Conservation (phyloP, 305 asterid species). For the Rubia peregrina region DNA sequence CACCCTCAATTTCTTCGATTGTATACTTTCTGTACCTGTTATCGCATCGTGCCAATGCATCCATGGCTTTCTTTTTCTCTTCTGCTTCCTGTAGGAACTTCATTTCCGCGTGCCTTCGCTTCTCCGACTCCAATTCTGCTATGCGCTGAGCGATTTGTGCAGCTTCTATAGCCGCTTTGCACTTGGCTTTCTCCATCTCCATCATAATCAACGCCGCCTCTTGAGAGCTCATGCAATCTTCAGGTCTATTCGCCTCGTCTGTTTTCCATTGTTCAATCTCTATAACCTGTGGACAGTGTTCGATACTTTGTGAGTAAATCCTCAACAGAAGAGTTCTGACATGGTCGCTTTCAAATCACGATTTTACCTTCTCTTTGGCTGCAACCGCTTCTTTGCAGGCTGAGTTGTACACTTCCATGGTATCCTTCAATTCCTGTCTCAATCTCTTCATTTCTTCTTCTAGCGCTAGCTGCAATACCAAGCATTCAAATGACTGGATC, state of each 20-base stretch:
- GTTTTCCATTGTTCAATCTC: constrained; percentile 33
- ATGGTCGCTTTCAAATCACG: neutral
- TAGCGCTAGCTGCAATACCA: constrained; percentile 37
- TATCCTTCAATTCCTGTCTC: constrained; percentile 56
- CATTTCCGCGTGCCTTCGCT: constrained; percentile 27
- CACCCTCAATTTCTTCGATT: constrained; percentile 33
- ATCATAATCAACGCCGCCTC: constrained; percentile 46
- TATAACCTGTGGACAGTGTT: constrained; percentile 29
- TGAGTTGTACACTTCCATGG: constrained; percentile 42
- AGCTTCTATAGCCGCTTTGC: constrained; percentile 59
- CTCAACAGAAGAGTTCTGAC: neutral
- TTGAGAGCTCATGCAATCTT: constrained; percentile 34
- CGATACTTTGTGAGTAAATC: neutral
- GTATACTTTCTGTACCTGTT: constrained; percentile 27
- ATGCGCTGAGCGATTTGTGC: constrained; percentile 48
- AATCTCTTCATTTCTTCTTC: constrained; percentile 69
- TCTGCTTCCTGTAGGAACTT: constrained; percentile 22
- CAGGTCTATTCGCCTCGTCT: constrained; percentile 34
- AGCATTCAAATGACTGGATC: neutral
- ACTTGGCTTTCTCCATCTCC: constrained; percentile 56
- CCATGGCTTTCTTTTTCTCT: constrained; percentile 29
- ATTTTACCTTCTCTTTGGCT: constrained; percentile 22
- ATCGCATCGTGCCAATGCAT: constrained; percentile 20
- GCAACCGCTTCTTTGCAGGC: constrained; percentile 41
- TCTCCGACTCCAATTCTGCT: constrained; percentile 31